Evolutionary conservation across 208 protist genomes (phyloP), one percentile per base, ranked within the genome.

Genomic region (Tetramitus jugosus): DNA sequence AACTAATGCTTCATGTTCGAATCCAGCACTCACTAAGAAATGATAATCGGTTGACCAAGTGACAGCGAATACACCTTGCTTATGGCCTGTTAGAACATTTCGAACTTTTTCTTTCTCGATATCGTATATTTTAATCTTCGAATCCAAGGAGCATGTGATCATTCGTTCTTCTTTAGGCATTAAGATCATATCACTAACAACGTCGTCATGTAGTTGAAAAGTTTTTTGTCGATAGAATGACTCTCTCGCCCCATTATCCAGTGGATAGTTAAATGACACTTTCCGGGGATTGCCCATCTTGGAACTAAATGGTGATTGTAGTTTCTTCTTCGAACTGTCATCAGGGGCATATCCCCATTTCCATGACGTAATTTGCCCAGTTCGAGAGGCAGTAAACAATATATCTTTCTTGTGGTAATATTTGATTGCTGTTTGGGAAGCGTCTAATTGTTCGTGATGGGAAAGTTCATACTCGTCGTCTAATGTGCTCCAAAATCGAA

Each of bases 11-110:
- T 81, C 75, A 0, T 31, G 3, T 42, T 83, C 80, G 23, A 60
- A 83, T 13, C 80, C 80, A 31, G 78, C 77, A 56, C 64, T 79
- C 2, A 76, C 49, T 33, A 83, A 46, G 39, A 81, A 83, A 43
- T 69, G 79, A 42, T 83, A 83, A 17, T 60, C 79, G 33, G 31
- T 60, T 13, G 29, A 60, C 71, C 79, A 83, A 29, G 79, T 35
- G 10, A 82, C 39, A 23, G 76, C 26, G 39, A 52, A 82, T 33
- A 82, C 79, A 6, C 79, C 79, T 45, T 82, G n/a, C 2, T 23
- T 68, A 35, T 82, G 79, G 0, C 79, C 65, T 17, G 35, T 26
- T 37, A 71, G 49, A 10, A 29, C 40, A 8, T 49, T 71, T 6
- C 43, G n/a, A 17, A 37, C 35, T 23, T 26, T n/a, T 29, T 71